Evolutionary conservation across 2,329 filamentous ascomycete species (phyloP).

Genomic region (Metarhizium anisopliae): DNA sequence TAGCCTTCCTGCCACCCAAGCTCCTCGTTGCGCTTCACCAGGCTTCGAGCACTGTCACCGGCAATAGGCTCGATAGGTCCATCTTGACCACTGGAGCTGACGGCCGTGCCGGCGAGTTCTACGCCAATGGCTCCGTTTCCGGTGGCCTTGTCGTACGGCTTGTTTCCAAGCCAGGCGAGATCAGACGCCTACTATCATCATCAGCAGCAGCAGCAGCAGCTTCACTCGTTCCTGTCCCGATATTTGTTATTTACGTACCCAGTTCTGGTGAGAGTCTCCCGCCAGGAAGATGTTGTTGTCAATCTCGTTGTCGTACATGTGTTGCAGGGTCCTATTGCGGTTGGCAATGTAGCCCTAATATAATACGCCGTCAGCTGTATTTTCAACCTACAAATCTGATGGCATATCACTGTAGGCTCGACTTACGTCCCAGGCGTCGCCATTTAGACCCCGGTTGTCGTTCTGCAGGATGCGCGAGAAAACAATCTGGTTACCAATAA

Average conservation of each 20-base stretch:
- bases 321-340: slow-evolving; percentile 59
- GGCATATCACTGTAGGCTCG: background rate
- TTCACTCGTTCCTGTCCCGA: too few species aligned
- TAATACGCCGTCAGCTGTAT: slow-evolving; percentile 7
- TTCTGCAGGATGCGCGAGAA: slow-evolving; percentile 45
- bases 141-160: slow-evolving; percentile 42
- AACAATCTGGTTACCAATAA: slow-evolving; percentile 63
- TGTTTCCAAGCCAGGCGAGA: slow-evolving; percentile 46
- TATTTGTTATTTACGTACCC: slow-evolving; percentile 29
- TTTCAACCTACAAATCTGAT: background rate
- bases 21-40: slow-evolving; percentile 45
- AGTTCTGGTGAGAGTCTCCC: slow-evolving; percentile 61
- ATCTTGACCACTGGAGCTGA: slow-evolving; percentile 49
- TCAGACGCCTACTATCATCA: slow-evolving; percentile 25
- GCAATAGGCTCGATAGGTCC: slow-evolving; percentile 46
- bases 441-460: slow-evolving; percentile 21
- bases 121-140: slow-evolving; percentile 50
- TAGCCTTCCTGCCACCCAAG: slow-evolving; percentile 67
- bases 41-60: slow-evolving; percentile 38
- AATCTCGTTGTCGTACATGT: slow-evolving; percentile 59
- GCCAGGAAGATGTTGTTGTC: slow-evolving; percentile 65
- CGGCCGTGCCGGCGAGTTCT: slow-evolving; percentile 59
- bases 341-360: slow-evolving; percentile 55
- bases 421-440: slow-evolving; percentile 26
- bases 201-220: slow-evolving; percentile 13